Conservation (phyloP, 805 yeast genomes). For the Lipomyces chichibuensis region DNA sequence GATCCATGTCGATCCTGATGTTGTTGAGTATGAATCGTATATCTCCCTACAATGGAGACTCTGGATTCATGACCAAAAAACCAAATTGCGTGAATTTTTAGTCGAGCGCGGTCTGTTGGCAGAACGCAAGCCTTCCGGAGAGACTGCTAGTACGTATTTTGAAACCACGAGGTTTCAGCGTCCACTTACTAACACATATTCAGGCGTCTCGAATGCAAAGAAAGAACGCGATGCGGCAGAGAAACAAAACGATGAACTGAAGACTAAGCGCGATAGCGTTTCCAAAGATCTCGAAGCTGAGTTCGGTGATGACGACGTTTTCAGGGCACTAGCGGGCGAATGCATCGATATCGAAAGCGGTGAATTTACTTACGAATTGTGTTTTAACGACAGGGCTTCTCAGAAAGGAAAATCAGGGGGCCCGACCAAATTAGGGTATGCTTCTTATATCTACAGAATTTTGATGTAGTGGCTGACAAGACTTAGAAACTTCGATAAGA, state of each 20-base stretch:
- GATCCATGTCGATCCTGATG: conserved; percentile 17
- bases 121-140: conserved; percentile 17
- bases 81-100: conserved; percentile 14
- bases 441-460: background rate
- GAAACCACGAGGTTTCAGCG: background rate
- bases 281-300: conserved; percentile 36
- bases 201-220: conserved; percentile 27
- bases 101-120: conserved; percentile 29
- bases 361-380: conserved; percentile 69
- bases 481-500: conserved; percentile 29
- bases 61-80: conserved; percentile 25
- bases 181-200: background rate
- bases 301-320: conserved; percentile 65
- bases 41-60: conserved; percentile 23
- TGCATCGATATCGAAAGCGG: conserved; percentile 60
- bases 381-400: conserved; percentile 57
- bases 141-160: conserved; percentile 16
- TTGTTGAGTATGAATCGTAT: conserved; percentile 18
- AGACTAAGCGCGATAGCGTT: conserved; percentile 32
- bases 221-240: conserved; percentile 22
- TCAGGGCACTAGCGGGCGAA: conserved; percentile 58
- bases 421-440: conserved; percentile 55
- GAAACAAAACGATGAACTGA: conserved; percentile 19
- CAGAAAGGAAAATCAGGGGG: conserved; percentile 56
- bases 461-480: background rate